These are phyloP conservation scores for Ogataea pini DNA, from an alignment of 805 yeast species.

Conservation along the genomic window DNA sequence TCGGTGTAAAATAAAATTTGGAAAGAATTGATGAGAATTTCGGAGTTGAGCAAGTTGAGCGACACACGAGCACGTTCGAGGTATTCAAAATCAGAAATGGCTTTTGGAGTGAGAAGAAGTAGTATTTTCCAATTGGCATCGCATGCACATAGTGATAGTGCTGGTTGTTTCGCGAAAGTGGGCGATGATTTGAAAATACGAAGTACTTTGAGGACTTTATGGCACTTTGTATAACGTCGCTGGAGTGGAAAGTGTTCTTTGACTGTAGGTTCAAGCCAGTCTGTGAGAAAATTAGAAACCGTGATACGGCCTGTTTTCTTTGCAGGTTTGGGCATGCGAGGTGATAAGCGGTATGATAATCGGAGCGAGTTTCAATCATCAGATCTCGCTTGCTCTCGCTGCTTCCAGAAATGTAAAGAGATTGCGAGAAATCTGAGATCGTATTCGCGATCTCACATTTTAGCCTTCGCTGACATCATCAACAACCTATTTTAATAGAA, in stretches of 20 bases:
- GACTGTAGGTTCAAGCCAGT: constrained; percentile 2
- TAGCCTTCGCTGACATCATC: constrained; percentile 6
- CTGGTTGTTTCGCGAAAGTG: not conserved
- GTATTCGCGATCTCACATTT: not conserved
- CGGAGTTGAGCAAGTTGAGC: constrained; percentile 16
- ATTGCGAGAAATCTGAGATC: not conserved
- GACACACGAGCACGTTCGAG: constrained; percentile 23
- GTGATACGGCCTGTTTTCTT: not conserved
- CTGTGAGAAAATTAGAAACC: not conserved
- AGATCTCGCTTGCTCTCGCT: not conserved
- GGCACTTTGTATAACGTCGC: not conserved
- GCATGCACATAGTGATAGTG: constrained; percentile 19
- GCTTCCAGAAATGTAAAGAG: not conserved
- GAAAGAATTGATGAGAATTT: constrained; percentile 16
- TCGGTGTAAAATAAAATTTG: constrained; percentile 17
- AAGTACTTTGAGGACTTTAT: constrained; percentile 17
- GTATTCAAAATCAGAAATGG: constrained; percentile 22
- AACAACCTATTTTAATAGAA: constrained; percentile 9
- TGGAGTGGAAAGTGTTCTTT: constrained; percentile 5
- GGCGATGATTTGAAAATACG: constrained; percentile 8
- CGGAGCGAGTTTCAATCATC: too few relatives aligned
- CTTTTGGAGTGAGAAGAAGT: constrained; percentile 14
- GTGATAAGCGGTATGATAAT: not conserved
- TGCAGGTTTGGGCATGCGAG: constrained; percentile 2
- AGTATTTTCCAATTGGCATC: constrained; percentile 23